Percentiles rank a stretch among this genome's conserved stretches.
Conservation (phyloP, 306 rosid genomes). For the Medicago lupulina region DNA sequence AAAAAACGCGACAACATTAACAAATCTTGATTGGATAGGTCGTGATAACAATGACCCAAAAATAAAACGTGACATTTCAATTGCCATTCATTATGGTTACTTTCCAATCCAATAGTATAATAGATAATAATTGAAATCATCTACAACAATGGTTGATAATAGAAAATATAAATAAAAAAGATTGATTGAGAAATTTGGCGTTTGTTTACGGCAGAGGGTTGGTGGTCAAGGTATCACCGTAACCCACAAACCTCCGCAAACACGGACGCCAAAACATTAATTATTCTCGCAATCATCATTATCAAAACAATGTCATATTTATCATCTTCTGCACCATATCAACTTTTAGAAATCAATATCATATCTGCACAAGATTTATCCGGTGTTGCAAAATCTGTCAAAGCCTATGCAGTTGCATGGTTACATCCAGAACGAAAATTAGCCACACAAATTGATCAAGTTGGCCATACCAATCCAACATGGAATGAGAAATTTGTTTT, state of each 20-base stretch:
- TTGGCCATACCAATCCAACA: slow-evolving; percentile 63
- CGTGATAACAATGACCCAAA: background rate
- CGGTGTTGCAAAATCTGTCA: slow-evolving; percentile 51
- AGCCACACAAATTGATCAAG: slow-evolving; percentile 54
- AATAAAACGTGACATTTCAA: slow-evolving; percentile 3
- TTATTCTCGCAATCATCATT: background rate
- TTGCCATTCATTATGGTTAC: background rate
- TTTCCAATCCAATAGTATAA: background rate
- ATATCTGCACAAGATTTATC: slow-evolving; percentile 70
- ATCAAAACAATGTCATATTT: slow-evolving; percentile 33
- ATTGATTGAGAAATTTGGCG: background rate
- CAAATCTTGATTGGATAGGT: slow-evolving; percentile 7
- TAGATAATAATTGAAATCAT: background rate
- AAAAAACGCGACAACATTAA: background rate
- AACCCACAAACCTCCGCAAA: slow-evolving; percentile 8
- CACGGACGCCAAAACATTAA: background rate
- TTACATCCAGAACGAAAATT: slow-evolving; percentile 63
- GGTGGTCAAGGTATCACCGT: background rate
- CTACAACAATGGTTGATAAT: background rate
- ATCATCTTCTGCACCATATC: slow-evolving; percentile 35
- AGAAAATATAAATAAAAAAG: background rate
- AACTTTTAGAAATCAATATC: slow-evolving; percentile 70
- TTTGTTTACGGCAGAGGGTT: slow-evolving; percentile 20
- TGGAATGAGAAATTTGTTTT: slow-evolving; percentile 91
- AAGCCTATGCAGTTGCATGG: slow-evolving; percentile 80